Base-by-base conservation (phyloP, 768 basidiomycete genomes). In the Phlebiopsis flavidoalba region DNA sequence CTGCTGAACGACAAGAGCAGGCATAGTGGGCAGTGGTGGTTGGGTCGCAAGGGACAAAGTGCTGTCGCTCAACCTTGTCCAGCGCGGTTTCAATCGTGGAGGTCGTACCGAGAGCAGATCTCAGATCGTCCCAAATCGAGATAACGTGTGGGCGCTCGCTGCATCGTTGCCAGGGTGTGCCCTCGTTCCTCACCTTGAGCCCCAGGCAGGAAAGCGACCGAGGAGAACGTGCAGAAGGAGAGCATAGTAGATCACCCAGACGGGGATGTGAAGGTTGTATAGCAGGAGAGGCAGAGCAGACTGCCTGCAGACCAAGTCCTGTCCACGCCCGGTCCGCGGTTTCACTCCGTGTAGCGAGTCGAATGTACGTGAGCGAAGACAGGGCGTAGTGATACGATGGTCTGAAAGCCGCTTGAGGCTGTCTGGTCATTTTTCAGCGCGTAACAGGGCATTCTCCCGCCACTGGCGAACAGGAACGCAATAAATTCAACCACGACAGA, bases 11-110 rank as follows among this genome's bases (percentile, higher is more conserved):
- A 54, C n/a, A 17, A 36, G 52, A 45, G 55, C 49, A 53, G 63
- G 59, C 63, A 63, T 63, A 17, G 19, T 22, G 53, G 50, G 40
- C 26, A 51, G 40, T 55, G 59, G 59, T 48, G 52, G 59, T 45
- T 45, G 37, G n/a, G 59, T 49, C 24, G 53, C n/a, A 48, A 53
- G 24, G 43, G 53, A 10, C 15, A 19, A 19, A 12, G 52, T 24
- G 52, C 51, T 19, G 12, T 40, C 17, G 53, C 53, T 53, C 54
- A 26, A 43, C 53, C 37, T 53, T 33, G 17, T 36, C 10, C 52
- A 53, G 52, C 52, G 35, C 59, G 53, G 59, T 55, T n/a, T 60
- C 53, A 55, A 53, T 19, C 53, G 54, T 55, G 54, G 53, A 24
- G 53, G 52, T 8, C 52, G 52, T 36, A 53, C 52, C 52, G 52